These are phyloP conservation scores for Bisporella sp. DNA, from an alignment of 2,329 filamentous ascomycete species.

Conservation along the genomic window DNA sequence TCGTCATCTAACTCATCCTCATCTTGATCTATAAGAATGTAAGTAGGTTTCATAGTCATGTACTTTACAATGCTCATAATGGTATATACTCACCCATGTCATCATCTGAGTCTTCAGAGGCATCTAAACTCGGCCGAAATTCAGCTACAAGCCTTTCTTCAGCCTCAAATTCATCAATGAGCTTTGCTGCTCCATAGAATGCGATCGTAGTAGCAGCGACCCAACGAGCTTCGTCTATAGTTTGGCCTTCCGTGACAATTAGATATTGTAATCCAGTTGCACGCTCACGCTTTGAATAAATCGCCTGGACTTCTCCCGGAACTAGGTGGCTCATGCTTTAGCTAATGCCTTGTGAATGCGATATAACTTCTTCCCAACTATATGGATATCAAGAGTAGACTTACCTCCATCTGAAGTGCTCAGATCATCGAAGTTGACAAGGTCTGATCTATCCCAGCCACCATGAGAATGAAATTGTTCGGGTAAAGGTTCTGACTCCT, in stretches of 20 bases:
- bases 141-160: constrained; percentile 25
- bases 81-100: neutral
- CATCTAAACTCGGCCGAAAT: constrained; percentile 16
- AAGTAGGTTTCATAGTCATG: neutral
- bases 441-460: constrained; percentile 37
- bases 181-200: constrained; percentile 20
- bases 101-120: constrained; percentile 25
- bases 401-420: constrained; percentile 39
- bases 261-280: constrained; percentile 42
- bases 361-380: too few relatives aligned
- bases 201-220: constrained; percentile 31
- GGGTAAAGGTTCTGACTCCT: constrained; percentile 15
- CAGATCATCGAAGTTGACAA: constrained; percentile 40
- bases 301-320: constrained; percentile 30
- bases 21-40: constrained; percentile 21
- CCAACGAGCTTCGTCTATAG: constrained; percentile 42
- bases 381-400: too few relatives aligned
- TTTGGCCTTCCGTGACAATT: constrained; percentile 38
- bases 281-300: constrained; percentile 39
- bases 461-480: constrained; percentile 1
- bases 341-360: too few relatives aligned
- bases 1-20: constrained; percentile 32
- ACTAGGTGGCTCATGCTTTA: constrained; percentile 15
- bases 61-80: too few relatives aligned
- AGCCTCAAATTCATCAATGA: constrained; percentile 29